Base-by-base conservation (phyloP, 2,329 filamentous ascomycete species). In the Tolypocladium endophyticum region DNA sequence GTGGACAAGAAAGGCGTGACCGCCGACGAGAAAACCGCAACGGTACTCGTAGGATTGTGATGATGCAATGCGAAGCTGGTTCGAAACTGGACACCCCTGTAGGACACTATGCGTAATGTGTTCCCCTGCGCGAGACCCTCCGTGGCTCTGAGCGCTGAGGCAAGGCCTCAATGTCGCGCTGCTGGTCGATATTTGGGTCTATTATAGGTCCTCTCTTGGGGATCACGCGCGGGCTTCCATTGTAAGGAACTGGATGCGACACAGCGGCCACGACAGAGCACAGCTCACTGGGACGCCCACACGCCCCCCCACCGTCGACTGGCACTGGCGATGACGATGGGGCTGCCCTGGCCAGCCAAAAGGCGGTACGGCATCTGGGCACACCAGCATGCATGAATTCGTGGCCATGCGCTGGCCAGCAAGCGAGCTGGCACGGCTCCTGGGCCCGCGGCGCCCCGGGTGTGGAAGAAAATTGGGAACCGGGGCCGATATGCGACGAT, bases 381-480 rank as follows among this genome's bases (percentile, higher is more conserved):
- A 58, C 53, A 56, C 59, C 64, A 64, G 64, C 60, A 70, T 70
- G 69, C 69, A 70, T 57, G 63, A 63, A 60, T 67, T 65, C 66
- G 69, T 69, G 69, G 69, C 66, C 68, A 64, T 65, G 63, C 65
- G 61, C 61, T 65, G 64, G 62, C 62, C 57, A 65, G 57, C 60
- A 56, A 58, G 28, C 28, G 50, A 33, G 36, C 33, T 47, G 39
- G 59, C 35, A 43, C 25, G 56, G 55, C 52, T 47, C 30, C 30
- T 39, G 55, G 43, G 35, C 39, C 50, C 45, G 39, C 52, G 56
- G 23, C 56, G 8, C 20, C 28, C 28, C 20, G 38, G 58, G 36
- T 23, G 23, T 28, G 18, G 18, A 41, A 41, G 25, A 36, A 45
- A 41, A 11, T 36, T 25, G 39, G 52, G 52, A 55, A 25, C 28